These are phyloP conservation scores for Mrakia gelida DNA, from an alignment of 768 basidiomycete genomes.

Conservation along the genomic window DNA sequence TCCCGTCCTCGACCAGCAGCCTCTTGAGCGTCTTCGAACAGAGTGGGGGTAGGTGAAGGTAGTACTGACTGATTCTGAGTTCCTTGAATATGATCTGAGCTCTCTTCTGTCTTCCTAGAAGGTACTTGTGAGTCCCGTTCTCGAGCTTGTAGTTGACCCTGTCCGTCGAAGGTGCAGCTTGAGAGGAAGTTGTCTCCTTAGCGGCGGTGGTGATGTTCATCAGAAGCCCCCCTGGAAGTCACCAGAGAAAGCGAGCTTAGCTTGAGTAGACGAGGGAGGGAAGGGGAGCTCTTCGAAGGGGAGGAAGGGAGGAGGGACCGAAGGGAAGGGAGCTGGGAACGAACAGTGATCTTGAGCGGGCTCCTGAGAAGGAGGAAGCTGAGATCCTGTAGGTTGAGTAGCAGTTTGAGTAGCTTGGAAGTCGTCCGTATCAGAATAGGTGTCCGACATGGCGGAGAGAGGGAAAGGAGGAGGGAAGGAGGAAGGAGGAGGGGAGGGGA, in stretches of 20 bases:
- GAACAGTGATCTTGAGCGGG: constrained; percentile 17
- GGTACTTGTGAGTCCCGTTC: not conserved
- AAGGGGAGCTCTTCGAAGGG: not conserved
- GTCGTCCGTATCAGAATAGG: constrained; percentile 1
- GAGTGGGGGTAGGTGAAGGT: not conserved
- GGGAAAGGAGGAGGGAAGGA: not conserved
- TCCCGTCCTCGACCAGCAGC: not conserved
- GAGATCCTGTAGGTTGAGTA: constrained; percentile 1
- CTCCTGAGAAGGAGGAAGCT: constrained; percentile 2
- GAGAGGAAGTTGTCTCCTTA: not conserved
- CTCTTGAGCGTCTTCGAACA: not conserved
- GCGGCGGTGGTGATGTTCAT: not conserved
- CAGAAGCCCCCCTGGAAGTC: not conserved
- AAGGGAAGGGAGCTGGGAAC: constrained; percentile 11
- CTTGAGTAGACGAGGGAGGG: not conserved
- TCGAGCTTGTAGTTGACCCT: constrained; percentile 12
- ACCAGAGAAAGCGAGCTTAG: not conserved
- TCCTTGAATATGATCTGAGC: constrained; percentile 29
- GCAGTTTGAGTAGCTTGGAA: constrained; percentile 16
- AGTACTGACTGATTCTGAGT: constrained; percentile 22
- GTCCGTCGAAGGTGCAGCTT: not conserved
- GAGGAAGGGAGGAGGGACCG: not conserved
- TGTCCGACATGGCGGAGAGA: not conserved
- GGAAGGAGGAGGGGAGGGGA: not conserved
- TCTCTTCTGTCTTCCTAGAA: constrained; percentile 3